Conservation (phyloP, 1,139 yeast genomes). For the Magnusiomyces fungicola region DNA sequence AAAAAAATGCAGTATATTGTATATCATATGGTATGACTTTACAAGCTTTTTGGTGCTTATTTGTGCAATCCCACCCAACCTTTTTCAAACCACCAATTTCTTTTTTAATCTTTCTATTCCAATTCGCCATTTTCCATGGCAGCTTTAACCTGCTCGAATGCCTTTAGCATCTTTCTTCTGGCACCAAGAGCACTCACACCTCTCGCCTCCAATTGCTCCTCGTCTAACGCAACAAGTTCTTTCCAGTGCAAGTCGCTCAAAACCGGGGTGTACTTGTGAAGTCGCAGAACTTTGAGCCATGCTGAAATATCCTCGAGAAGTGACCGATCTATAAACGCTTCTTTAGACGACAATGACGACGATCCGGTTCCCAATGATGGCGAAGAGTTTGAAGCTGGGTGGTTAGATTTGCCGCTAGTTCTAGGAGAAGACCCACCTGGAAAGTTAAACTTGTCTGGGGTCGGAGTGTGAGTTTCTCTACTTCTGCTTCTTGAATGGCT, state of each 20-base stretch:
- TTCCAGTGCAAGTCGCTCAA: slow-evolving; percentile 72
- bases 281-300: slow-evolving; percentile 82
- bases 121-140: slow-evolving; percentile 17
- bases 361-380: no score
- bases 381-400: no score
- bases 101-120: no score
- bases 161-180: slow-evolving; percentile 81
- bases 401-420: no score
- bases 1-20: background rate
- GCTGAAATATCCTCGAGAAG: slow-evolving; percentile 61
- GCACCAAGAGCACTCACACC: slow-evolving; percentile 97
- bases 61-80: no score
- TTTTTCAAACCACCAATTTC: no score
- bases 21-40: no score
- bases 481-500: background rate
- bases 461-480: background rate
- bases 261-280: slow-evolving; percentile 89
- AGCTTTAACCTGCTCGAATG: slow-evolving; percentile 73
- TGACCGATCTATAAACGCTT: background rate
- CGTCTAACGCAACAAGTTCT: slow-evolving; percentile 64
- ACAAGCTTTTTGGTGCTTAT: no score
- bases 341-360: no score
- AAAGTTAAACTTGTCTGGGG: slow-evolving; percentile 1
- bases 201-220: slow-evolving; percentile 58
- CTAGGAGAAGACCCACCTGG: no score